Evolutionary conservation across 495 filamentous ascomycete species (phyloP), one percentile per base, ranked within the genome.

Genomic region (Umbilicaria muhlenbergii): DNA sequence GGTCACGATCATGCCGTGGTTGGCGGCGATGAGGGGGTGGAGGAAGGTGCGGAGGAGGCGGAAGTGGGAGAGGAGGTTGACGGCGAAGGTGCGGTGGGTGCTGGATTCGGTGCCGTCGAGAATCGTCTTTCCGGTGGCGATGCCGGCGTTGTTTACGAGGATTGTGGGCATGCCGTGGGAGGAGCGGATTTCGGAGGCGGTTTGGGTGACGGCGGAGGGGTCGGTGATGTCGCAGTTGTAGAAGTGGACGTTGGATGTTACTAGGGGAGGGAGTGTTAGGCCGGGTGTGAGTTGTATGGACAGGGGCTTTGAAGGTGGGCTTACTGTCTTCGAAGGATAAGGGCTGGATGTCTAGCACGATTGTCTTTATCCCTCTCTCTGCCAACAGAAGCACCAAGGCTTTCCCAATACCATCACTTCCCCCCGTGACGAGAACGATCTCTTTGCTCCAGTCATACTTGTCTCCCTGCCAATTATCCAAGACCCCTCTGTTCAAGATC

Each of bases 1-100:
- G 0, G 81, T 86, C 8, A 86, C 76, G 13, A 86, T 60, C 69
- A 81, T 82, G 42, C 82, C 82, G 58, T 86, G 80, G 64, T 86
- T 77, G 5, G 39, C 38, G 34, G 58, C 46, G 36, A 81, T 56
- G 67, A 86, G 81, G 41, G 59, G 52, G 0, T 81, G 81, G 1
- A 86, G 64, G 64, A 86, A 86, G 44, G 80, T 71, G 46, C 72
- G 65, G 0, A 66, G 58, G 2, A 78, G 68, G 58, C 64, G 75
- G 67, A 75, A 83, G 62, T 83, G 81, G 0, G 77, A 60, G 32
- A 85, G 58, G 1, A 74, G 70, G 63, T 86, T 88, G 50, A 86
- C 78, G 44, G 77, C 74, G 56, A 85, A 85, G 50, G 74, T 78
- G 48, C 76, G 74, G 3, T 66, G 62, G 41, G 80, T 67, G 42